A percentile compares a stretch with the other conserved stretches of the same genome.
phyloP scores from a whole-genome alignment of 179 eudicot genomes.

The Beta lomatogona region DNA sequence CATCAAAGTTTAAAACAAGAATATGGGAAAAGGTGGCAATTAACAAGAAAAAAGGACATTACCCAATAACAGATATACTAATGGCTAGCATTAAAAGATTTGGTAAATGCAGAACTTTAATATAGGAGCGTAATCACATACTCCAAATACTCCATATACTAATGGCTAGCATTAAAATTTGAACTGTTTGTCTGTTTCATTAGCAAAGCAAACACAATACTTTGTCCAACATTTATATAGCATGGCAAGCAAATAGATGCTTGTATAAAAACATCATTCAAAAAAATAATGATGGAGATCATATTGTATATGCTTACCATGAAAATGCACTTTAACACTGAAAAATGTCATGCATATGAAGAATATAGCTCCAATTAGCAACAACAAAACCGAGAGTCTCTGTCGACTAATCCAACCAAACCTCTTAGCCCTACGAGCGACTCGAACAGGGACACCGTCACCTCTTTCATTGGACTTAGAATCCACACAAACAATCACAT shows the following conservation, averaged over 20 bases:
- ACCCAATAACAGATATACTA: background rate
- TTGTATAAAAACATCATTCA: background rate
- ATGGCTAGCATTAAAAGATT: background rate
- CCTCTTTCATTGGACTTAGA: constrained; percentile 44
- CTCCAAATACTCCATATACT: background rate
- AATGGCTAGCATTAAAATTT: background rate
- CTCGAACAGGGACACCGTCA: constrained; percentile 45
- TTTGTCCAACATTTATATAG: background rate
- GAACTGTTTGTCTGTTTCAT: background rate
- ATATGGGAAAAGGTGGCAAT: background rate
- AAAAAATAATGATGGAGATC: background rate
- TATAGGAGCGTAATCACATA: too few relatives aligned
- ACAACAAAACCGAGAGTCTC: constrained; percentile 57
- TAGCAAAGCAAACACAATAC: background rate
- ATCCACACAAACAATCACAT: constrained; percentile 32
- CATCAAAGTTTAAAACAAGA: background rate
- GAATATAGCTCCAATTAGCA: constrained; percentile 58
- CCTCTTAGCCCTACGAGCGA: constrained; percentile 57
- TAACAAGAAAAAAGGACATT: background rate
- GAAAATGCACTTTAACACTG: constrained; percentile 61
- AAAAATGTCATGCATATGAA: constrained; percentile 53
- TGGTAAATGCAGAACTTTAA: background rate
- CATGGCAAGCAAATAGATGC: background rate
- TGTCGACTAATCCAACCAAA: constrained; percentile 49
- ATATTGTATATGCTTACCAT: constrained; percentile 52